Conservation (phyloP, 2,329 filamentous ascomycete genomes). For the Talaromyces sp. region DNA sequence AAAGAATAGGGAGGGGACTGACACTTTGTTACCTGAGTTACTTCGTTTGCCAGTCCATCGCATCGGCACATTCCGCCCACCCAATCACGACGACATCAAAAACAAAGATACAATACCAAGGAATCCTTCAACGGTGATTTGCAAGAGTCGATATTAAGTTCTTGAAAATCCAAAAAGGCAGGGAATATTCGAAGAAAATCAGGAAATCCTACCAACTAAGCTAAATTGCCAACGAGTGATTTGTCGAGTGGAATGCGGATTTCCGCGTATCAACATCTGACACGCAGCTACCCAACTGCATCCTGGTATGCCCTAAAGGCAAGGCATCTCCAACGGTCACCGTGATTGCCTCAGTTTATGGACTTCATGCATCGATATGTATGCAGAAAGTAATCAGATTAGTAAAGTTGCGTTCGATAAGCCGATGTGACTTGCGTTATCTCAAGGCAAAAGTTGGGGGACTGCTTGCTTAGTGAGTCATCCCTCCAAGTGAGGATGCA, state of each 20-base stretch:
- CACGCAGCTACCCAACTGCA: conserved; percentile 12
- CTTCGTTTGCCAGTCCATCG: background rate
- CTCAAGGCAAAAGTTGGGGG: background rate
- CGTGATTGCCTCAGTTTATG: background rate
- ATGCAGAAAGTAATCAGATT: background rate
- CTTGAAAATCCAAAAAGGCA: background rate
- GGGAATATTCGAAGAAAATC: background rate
- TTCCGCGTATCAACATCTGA: conserved; percentile 18
- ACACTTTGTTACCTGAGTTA: conserved; percentile 5
- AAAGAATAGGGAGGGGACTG: conserved; percentile 3
- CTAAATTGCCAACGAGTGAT: background rate
- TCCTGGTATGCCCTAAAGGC: conserved; percentile 3
- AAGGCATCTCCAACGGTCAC: background rate
- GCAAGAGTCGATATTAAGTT: background rate
- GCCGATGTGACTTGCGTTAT: background rate
- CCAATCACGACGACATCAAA: background rate
- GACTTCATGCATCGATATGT: background rate
- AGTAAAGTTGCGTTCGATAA: background rate
- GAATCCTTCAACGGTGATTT: background rate
- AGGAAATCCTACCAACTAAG: background rate
- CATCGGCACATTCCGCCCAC: background rate
- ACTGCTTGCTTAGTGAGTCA: conserved; percentile 2
- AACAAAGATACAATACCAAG: background rate
- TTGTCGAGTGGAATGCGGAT: background rate
- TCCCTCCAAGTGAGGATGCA: background rate